These are phyloP conservation scores for Ascochyta lentis DNA, from an alignment of 2,329 filamentous ascomycete genomes.

Conservation along the genomic window DNA sequence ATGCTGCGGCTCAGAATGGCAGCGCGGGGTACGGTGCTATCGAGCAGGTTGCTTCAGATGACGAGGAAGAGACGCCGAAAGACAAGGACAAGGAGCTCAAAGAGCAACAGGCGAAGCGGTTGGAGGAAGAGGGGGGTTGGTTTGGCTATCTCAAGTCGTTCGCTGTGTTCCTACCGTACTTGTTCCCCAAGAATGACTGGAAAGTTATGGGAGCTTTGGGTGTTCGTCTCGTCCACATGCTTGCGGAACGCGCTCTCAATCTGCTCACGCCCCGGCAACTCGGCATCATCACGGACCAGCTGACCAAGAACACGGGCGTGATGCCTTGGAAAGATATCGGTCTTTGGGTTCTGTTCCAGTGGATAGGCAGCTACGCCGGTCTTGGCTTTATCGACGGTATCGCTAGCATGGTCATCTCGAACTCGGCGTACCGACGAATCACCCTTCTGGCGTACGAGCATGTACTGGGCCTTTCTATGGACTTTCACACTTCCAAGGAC, in stretches of 20 bases:
- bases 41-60: conserved; percentile 20
- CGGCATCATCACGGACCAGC: conserved; percentile 76
- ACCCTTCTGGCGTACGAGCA: conserved; percentile 69
- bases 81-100: conserved; percentile 62
- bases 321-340: conserved; percentile 62
- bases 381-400: conserved; percentile 59
- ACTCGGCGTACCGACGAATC: conserved; percentile 65
- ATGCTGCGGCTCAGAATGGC: conserved; percentile 49
- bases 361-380: conserved; percentile 60
- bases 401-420: conserved; percentile 62
- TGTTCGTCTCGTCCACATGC: conserved; percentile 70
- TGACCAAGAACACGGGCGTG: conserved; percentile 58
- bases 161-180: conserved; percentile 74
- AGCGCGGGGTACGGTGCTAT: conserved; percentile 47
- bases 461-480: conserved; percentile 72
- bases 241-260: conserved; percentile 75
- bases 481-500: conserved; percentile 72
- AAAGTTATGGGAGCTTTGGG: conserved; percentile 71
- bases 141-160: conserved; percentile 78
- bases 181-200: conserved; percentile 75
- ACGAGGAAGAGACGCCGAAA: conserved; percentile 59
- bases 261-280: conserved; percentile 82
- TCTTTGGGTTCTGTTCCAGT: conserved; percentile 57
- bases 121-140: conserved; percentile 79
- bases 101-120: conserved; percentile 62